Evolutionary conservation across 139 green algal genomes (phyloP), one percentile per base, ranked within the genome.

Genomic region (Zygnema cylindricum): DNA sequence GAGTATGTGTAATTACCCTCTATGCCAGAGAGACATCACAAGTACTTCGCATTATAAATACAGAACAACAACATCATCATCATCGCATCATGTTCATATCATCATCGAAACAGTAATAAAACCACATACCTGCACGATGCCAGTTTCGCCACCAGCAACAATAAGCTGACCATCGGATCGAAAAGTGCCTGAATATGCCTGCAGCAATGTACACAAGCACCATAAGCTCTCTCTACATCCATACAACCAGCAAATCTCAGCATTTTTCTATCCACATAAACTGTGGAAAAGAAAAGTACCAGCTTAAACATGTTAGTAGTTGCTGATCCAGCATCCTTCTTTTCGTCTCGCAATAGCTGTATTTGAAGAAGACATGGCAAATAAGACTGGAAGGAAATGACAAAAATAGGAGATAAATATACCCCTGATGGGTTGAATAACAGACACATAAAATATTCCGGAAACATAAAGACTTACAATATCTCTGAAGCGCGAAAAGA

Each of bases 111-210:
- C n/a, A n/a, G n/a, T n/a, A n/a, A n/a, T n/a, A n/a, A n/a, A n/a
- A 54, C 35, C 39, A 40, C 77, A 83, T 16, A 87, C 83, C 93
- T 98, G 95, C 82, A 99, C 95, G 1, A 97, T 84, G 1, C 95
- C 94, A 85, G 94, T 93, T 86, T 98, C 95, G 1, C 95, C 93
- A 0, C 97, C 97, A 40, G 97, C 97, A 1, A 95, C 94, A 22
- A 99, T 49, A 55, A 98, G 90, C 43, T 93, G 89, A 7, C 96
- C 97, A 76, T 99, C 97, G 11, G 71, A 43, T 1, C 97, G 88
- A 69, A 97, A 97, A 36, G 21, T 94, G 69, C 95, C 96, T 1
- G 87, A 90, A 91, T 98, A 98, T 2, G 97, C 97, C 83, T 88
- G 83, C 23, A 69, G 21, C 35, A 7, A 77, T 16, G 16, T 49